Evolutionary conservation across 2,329 filamentous ascomycete genomes (phyloP), one percentile per base, ranked within the genome.

Genomic region (Alternaria arborescens): DNA sequence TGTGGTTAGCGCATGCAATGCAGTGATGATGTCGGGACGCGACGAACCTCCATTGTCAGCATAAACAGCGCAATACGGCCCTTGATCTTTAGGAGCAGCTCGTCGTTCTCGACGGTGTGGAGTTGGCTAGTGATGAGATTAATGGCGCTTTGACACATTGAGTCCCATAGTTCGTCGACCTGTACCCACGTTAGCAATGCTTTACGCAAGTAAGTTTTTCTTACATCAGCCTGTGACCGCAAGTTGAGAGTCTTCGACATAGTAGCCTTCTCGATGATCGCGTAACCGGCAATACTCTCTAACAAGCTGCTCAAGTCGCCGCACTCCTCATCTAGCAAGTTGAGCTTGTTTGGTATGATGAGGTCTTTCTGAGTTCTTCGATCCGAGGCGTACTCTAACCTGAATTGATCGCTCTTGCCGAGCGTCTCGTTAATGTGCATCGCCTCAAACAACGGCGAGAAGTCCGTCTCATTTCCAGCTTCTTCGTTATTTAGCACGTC

Each of bases 121-220:
- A 99, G 82, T 0, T 92, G 90, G 68, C 90, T 92, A 1, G 90
- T 89, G 64, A 97, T 96, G 48, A 98, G 83, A 8, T 85, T 86
- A 67, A 98, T 93, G 0, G 92, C 90, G 44, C 90, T 89, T 72
- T 94, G 92, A 74, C 94, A 98, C 92, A 98, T 95, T 0, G 94
- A 97, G 72, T 98, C 94, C 95, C 95, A 99, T 2, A 99, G 83
- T 79, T 98, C 95, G 74, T 99, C 95, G n/a, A 97, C 89, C 91
- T 94, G 30, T 46, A 30, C 38, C 12, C 26, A 30, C 7, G 34
- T 67, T 46, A 66, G 62, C 26, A 2, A 43, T 32, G 43, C 18
- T 22, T 18, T 14, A 8, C 5, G 20, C 0, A 4, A 3, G 26
- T 3, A 11, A 1, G n/a, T 0, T 20, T 26, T 28, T 65, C 87